Evolutionary conservation across 208 protist species (phyloP).

Genomic region (Crithidia thermophila): DNA sequence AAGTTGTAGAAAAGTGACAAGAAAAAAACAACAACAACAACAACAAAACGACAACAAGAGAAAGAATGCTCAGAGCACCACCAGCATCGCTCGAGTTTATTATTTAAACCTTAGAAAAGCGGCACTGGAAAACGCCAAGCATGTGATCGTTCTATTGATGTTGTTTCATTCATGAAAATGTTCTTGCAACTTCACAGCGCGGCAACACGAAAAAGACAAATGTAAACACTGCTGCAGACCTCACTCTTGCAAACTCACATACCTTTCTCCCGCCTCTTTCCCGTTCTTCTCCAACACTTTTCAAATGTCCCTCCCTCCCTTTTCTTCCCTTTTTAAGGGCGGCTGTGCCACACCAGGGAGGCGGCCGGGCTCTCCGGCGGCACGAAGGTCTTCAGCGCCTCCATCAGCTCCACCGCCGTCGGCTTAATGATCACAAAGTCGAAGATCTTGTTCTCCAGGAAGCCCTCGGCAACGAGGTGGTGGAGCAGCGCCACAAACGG

Average conservation of each 20-base stretch:
- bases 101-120: no score
- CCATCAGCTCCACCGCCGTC: slow-evolving; percentile 56
- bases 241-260: neutral
- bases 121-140: no score
- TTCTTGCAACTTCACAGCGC: no score
- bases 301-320: no score
- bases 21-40: neutral
- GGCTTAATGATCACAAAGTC: slow-evolving; percentile 46
- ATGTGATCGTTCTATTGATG: no score
- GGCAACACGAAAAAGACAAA: neutral
- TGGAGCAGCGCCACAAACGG: slow-evolving; percentile 58
- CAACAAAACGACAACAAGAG: neutral
- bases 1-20: no score
- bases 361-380: slow-evolving; percentile 35
- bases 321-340: slow-evolving; percentile 36
- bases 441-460: slow-evolving; percentile 48
- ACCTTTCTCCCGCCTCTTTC: slow-evolving; percentile 6
- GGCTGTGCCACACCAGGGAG: slow-evolving; percentile 45
- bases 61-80: neutral
- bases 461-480: slow-evolving; percentile 68
- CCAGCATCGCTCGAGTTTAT: neutral
- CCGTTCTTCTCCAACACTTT: slow-evolving; percentile 4
- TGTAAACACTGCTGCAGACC: neutral
- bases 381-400: slow-evolving; percentile 41
- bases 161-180: no score